Evolutionary conservation across 805 yeast species (phyloP), one percentile per base, ranked within the genome.

Genomic region (Isabelozyma pseudorhagii): DNA sequence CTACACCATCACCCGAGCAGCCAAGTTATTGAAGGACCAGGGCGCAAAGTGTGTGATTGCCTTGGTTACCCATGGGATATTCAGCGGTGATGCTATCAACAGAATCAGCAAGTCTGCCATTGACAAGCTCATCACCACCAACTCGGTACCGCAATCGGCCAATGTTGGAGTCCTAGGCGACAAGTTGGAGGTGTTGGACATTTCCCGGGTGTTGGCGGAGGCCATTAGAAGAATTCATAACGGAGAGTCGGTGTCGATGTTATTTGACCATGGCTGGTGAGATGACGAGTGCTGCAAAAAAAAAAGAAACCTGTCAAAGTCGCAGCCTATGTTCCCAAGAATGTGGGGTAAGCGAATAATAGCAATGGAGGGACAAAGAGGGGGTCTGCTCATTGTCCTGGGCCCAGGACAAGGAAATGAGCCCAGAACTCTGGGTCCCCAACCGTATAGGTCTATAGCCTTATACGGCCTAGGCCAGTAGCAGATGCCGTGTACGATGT

Each of bases 221-320:
- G 93, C 97, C 1, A 90, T 94, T 42, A 79, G 99, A 66, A 80
- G 99, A 67, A 93, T 94, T 46, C 96, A 94, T 68, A 94, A 94
- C 59, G 99, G 99, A 57, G 99, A 94, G 73, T 84, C 93, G 13
- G 96, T 94, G 14, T 86, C 96, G 15, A 87, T 90, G 89, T 75
- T 94, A 52, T 94, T 92, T 70, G 97, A 91, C 60, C 92, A 88
- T 58, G 96, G 83, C 2, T 79, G 83, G 82, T 81, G 55, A 53
- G n/a, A 34, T 13, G 3, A 8, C 5, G 38, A 34, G 38, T 21
- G 34, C n/a, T 43, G 15, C 45, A 43, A 31, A 15, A 43, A 28
- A 14, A 43, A 31, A 27, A 14, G 18, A 42, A 13, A 13, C 9
- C n/a, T 29, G 14, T 31, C 36, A 31, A 31, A 31, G 10, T 31